Evolutionary conservation across 306 rosid genomes (phyloP).

Genomic region (Quercus bicolor): DNA sequence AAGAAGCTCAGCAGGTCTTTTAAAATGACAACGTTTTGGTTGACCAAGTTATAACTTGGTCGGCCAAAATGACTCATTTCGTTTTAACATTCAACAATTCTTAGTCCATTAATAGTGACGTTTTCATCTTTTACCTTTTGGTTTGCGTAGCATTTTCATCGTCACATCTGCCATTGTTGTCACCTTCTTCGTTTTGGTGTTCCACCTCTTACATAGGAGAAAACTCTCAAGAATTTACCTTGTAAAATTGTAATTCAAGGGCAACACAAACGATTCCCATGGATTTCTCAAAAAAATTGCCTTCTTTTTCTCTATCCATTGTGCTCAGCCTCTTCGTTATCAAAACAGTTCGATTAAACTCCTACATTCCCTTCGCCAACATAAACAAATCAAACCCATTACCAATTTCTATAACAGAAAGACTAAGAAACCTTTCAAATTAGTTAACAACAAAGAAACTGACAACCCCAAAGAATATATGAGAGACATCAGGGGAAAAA

Average conservation of each 20-base stretch:
- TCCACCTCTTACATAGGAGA: neutral
- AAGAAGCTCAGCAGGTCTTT: too few relatives aligned
- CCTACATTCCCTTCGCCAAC: slow-evolving; percentile 38
- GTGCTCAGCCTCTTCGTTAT: neutral
- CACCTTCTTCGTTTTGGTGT: too few relatives aligned
- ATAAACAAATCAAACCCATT: slow-evolving; percentile 30
- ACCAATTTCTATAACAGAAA: slow-evolving; percentile 6
- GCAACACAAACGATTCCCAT: neutral
- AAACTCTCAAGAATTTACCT: neutral
- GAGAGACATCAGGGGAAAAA: slow-evolving; percentile 44
- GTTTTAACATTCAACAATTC: too few relatives aligned
- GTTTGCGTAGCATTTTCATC: too few relatives aligned
- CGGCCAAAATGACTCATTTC: too few relatives aligned
- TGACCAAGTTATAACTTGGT: too few relatives aligned
- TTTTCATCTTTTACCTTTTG: too few relatives aligned
- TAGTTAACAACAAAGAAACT: slow-evolving; percentile 3
- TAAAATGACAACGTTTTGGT: too few relatives aligned
- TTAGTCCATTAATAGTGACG: too few relatives aligned
- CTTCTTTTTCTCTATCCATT: neutral
- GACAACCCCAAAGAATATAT: slow-evolving; percentile 32
- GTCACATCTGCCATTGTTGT: too few relatives aligned
- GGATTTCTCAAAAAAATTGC: slow-evolving; percentile 29
- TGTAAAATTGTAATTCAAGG: neutral
- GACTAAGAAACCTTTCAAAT: slow-evolving; percentile 8
- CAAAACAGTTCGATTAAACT: slow-evolving; percentile 11